Percentiles rank a stretch among this genome's conserved stretches.
Evolutionary conservation across 2,329 filamentous ascomycete species (phyloP).

Genomic region (Apiospora malaysiana): DNA sequence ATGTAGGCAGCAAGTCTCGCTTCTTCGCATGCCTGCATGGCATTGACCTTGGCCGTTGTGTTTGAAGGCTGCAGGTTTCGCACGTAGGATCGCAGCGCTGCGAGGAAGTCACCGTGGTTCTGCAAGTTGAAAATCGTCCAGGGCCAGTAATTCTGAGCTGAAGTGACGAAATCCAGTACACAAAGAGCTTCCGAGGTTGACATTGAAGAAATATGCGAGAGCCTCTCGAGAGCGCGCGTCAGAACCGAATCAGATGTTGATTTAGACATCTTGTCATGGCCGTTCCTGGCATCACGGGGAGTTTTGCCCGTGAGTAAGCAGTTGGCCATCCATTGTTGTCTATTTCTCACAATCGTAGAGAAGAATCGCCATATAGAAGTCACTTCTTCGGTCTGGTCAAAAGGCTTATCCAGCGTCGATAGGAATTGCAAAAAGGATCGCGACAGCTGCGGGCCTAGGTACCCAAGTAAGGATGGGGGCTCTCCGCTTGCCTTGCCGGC

Average conservation of each 20-base stretch:
- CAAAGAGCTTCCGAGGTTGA: conserved; percentile 71
- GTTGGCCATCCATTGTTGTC: conserved; percentile 95
- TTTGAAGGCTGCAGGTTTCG: conserved; percentile 60
- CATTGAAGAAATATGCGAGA: conserved; percentile 69
- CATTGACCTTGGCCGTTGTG: conserved; percentile 59
- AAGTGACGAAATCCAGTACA: conserved; percentile 84
- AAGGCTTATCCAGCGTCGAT: conserved; percentile 76
- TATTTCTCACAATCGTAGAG: conserved; percentile 82
- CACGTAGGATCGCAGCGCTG: conserved; percentile 74
- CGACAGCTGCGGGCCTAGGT: conserved; percentile 81
- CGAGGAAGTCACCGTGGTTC: conserved; percentile 75
- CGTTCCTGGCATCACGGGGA: conserved; percentile 74
- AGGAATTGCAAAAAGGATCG: conserved; percentile 84
- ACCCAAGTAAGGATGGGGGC: conserved; percentile 91
- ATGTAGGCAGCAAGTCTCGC: conserved; percentile 80
- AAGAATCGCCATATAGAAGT: conserved; percentile 83
- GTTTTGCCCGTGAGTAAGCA: conserved; percentile 89
- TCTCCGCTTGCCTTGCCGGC: conserved; percentile 72
- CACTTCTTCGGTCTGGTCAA: conserved; percentile 68
- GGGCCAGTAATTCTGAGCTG: conserved; percentile 92
- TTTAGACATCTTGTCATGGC: conserved; percentile 56
- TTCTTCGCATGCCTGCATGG: conserved; percentile 63
- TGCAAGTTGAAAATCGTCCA: conserved; percentile 87
- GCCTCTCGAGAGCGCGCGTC: conserved; percentile 71
- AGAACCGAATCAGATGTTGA: conserved; percentile 69